phyloP scores from a whole-genome alignment of 305 asterid species.

The Ilex paraguariensis region DNA sequence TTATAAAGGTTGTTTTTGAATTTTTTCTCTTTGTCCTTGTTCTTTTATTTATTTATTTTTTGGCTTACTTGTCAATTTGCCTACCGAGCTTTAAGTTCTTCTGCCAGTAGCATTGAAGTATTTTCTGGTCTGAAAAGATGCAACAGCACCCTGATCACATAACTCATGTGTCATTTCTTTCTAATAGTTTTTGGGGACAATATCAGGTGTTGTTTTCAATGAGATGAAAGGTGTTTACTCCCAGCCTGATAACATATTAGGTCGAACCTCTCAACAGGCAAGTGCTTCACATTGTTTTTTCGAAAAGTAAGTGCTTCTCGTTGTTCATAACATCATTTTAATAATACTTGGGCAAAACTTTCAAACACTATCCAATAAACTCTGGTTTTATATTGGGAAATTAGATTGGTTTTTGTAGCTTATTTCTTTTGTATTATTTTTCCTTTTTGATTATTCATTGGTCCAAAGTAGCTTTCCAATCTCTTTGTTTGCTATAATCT shows the following conservation, averaged over 20 bases:
- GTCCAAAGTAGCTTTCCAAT: no score
- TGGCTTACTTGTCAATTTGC: background rate
- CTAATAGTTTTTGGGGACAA: constrained; percentile 11
- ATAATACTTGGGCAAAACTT: background rate
- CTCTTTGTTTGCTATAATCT: no score
- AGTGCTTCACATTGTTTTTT: background rate
- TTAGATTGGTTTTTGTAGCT: no score
- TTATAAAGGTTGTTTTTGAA: constrained; percentile 59
- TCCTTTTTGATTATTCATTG: no score
- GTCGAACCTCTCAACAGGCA: constrained; percentile 89
- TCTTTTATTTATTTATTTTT: background rate
- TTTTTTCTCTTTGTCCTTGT: background rate
- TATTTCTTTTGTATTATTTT: no score
- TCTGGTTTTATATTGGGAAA: no score
- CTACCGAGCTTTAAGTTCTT: background rate
- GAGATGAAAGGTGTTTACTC: constrained; percentile 99
- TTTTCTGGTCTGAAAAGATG: constrained; percentile 6
- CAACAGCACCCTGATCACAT: constrained; percentile 10
- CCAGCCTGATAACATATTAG: constrained; percentile 92
- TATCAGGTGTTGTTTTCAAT: constrained; percentile 95
- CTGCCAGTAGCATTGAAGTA: background rate
- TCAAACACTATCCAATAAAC: background rate
- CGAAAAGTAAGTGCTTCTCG: constrained; percentile 48
- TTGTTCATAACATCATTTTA: no score
- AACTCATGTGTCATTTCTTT: constrained; percentile 7